These are phyloP conservation scores for Cordyceps tenuipes DNA, from an alignment of 2,329 filamentous ascomycete genomes.

Conservation along the genomic window DNA sequence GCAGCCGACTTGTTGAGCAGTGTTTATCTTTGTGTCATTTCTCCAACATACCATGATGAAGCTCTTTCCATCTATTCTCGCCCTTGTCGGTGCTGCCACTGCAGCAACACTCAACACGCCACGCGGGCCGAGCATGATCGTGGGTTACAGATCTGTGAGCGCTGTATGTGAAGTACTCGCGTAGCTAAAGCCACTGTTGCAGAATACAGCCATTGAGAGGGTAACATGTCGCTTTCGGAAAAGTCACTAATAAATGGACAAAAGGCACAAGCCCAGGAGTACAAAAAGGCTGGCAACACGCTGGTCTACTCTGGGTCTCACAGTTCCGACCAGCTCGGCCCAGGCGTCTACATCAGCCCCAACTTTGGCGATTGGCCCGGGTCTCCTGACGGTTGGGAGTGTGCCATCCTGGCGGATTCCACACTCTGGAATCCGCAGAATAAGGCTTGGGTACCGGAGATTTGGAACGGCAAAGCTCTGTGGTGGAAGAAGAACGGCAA, in stretches of 20 bases:
- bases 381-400: neutral
- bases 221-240: no score
- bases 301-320: neutral
- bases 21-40: no score
- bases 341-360: neutral
- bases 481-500: neutral
- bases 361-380: neutral
- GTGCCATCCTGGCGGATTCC: neutral
- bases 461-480: neutral
- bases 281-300: neutral
- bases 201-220: no score
- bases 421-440: neutral
- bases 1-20: no score
- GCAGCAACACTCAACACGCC: neutral
- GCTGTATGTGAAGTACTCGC: neutral
- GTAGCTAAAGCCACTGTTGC: no score
- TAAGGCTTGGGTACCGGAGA: neutral
- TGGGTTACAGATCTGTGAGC: neutral
- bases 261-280: neutral
- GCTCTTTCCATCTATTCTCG: neutral
- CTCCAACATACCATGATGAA: neutral
- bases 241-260: neutral
- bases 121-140: neutral
- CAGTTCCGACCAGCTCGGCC: neutral
- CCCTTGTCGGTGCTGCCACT: neutral